A percentile compares a stretch with the other conserved stretches of the same genome.
Evolutionary conservation across 1,284 basidiomycete species (phyloP).

Genomic region (Marasmius oreades): DNA sequence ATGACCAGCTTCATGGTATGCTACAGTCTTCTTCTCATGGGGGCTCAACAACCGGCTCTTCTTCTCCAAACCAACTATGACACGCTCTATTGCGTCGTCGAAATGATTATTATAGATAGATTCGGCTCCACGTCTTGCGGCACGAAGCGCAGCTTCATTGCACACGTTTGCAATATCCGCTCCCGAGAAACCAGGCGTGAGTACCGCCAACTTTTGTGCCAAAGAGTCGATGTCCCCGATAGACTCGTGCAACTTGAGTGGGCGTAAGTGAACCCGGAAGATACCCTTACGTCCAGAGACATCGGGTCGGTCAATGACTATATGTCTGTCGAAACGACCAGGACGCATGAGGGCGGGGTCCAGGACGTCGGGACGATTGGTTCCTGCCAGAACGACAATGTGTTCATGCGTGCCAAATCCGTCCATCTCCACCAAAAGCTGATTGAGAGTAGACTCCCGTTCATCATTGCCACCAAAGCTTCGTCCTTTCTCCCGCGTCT

Average conservation of each 20-base stretch:
- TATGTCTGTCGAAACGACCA: constrained; percentile 96
- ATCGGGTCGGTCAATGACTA: constrained; percentile 94
- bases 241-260: constrained; percentile 67
- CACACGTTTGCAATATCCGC: constrained; percentile 99
- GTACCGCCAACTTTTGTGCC: constrained; percentile 90
- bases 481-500: constrained; percentile 87
- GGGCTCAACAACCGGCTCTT: constrained; percentile 92
- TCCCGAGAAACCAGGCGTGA: constrained; percentile 97
- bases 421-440: constrained; percentile 99
- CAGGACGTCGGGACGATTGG: constrained; percentile 95
- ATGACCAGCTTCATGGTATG: constrained; percentile 99
- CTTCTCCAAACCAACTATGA: constrained; percentile 95
- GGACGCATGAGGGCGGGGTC: constrained; percentile 95
- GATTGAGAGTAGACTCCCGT: constrained; percentile 96
- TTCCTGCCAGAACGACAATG: constrained; percentile 95
- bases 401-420: constrained; percentile 96
- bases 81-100: constrained; percentile 96
- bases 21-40: constrained; percentile 98
- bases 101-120: constrained; percentile 86
- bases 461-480: constrained; percentile 96
- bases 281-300: constrained; percentile 93
- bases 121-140: constrained; percentile 83
- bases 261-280: constrained; percentile 89
- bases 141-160: constrained; percentile 96
- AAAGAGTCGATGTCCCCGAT: constrained; percentile 61